phyloP scores from a whole-genome alignment of 306 rosid species.

The Mimosa bimucronata region DNA sequence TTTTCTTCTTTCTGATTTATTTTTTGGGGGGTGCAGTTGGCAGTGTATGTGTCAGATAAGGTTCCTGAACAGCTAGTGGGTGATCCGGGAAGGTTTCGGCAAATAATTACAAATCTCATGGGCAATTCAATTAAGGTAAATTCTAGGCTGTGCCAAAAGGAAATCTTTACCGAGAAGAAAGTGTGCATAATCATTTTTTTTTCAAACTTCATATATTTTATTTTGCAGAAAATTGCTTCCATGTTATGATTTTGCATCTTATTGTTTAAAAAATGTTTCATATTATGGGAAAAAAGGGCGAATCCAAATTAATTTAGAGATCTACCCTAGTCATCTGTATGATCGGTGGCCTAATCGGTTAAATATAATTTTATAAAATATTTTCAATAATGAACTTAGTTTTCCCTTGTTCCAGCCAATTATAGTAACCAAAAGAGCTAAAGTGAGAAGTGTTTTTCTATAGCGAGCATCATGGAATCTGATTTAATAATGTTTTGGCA shows the following conservation, averaged over 20 bases:
- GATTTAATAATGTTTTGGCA: constrained; percentile 50
- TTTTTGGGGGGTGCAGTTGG: constrained; percentile 59
- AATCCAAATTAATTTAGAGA: neutral
- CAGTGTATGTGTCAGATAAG: constrained; percentile 69
- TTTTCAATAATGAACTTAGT: constrained; percentile 6
- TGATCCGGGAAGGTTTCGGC: constrained; percentile 88
- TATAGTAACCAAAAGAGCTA: constrained; percentile 7
- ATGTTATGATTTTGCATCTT: neutral
- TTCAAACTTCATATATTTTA: neutral
- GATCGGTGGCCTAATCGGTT: neutral
- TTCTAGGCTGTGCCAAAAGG: neutral
- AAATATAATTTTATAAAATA: neutral
- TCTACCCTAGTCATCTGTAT: neutral
- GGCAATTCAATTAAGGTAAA: constrained; percentile 82
- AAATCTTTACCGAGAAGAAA: neutral
- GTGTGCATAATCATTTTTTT: constrained; percentile 5
- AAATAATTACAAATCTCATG: constrained; percentile 80
- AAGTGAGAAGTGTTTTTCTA: constrained; percentile 4
- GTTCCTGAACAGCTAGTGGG: constrained; percentile 85
- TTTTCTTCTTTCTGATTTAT: constrained; percentile 35
- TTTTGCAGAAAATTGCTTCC: neutral
- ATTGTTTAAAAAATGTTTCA: constrained; percentile 4
- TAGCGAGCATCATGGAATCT: constrained; percentile 25
- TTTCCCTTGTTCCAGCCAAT: constrained; percentile 18
- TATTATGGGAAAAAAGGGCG: constrained; percentile 12